These are phyloP conservation scores for Clarireedia hainanense DNA, from an alignment of 2,329 filamentous ascomycete species.

Conservation along the genomic window DNA sequence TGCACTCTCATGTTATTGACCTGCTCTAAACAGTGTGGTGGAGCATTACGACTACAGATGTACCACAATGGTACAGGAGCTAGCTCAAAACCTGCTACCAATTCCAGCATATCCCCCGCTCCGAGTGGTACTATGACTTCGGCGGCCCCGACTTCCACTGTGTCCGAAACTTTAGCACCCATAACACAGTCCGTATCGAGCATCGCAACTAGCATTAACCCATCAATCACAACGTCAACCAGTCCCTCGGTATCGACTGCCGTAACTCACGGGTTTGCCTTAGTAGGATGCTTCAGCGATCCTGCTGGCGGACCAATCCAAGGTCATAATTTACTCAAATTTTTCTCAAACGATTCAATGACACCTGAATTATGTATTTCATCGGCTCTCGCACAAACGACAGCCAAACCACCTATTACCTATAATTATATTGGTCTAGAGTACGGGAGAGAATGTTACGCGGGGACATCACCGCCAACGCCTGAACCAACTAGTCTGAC, in stretches of 20 bases:
- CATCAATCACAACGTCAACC: slow-evolving; percentile 5
- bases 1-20: neutral
- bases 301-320: slow-evolving; percentile 12
- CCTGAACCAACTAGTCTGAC: slow-evolving; percentile 7
- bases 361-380: slow-evolving; percentile 31
- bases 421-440: slow-evolving; percentile 28
- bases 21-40: slow-evolving; percentile 13
- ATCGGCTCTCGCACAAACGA: slow-evolving; percentile 25
- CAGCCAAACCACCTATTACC: slow-evolving; percentile 24
- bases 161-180: neutral
- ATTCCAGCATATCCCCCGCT: neutral
- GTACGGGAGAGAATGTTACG: slow-evolving; percentile 32
- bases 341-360: slow-evolving; percentile 29
- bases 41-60: slow-evolving; percentile 18
- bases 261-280: slow-evolving; percentile 26
- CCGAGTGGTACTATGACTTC: neutral
- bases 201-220: neutral
- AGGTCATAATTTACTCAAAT: slow-evolving; percentile 28
- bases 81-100: neutral
- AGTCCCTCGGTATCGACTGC: slow-evolving; percentile 4
- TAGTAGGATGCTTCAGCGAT: slow-evolving; percentile 28
- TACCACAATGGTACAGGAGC: slow-evolving; percentile 7
- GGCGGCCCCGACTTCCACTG: neutral
- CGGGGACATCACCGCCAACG: slow-evolving; percentile 19
- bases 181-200: neutral